A percentile compares a stretch with the other conserved stretches of the same genome.
phyloP scores from a whole-genome alignment of 768 basidiomycete species.

The Serendipita sp. region DNA sequence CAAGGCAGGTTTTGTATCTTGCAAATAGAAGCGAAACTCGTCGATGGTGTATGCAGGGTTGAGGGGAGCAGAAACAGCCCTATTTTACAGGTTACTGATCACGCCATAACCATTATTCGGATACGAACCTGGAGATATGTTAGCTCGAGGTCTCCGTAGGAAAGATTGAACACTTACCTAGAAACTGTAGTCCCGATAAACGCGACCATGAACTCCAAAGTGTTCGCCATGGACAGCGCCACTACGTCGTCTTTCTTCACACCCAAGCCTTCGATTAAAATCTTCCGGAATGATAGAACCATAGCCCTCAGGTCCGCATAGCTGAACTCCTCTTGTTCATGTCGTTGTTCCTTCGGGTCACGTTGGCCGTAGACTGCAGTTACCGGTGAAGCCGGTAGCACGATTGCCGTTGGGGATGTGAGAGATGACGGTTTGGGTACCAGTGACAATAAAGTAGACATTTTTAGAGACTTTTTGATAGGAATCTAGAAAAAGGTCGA shows the following conservation, averaged over 20 bases:
- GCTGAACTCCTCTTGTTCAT: slow-evolving; percentile 1
- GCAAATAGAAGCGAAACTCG: slow-evolving; percentile 16
- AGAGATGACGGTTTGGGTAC: not conserved
- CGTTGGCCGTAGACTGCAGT: not conserved
- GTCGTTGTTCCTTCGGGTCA: not conserved
- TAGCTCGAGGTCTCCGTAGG: not conserved
- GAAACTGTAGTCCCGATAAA: slow-evolving; percentile 15
- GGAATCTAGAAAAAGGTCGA: not conserved
- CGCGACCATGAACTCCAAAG: slow-evolving; percentile 15
- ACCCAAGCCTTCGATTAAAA: slow-evolving; percentile 11
- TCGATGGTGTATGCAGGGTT: slow-evolving; percentile 14
- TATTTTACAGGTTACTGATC: not conserved
- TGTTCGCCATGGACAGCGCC: slow-evolving; percentile 12
- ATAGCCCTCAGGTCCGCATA: slow-evolving; percentile 11
- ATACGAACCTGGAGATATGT: not conserved
- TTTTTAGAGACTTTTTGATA: not conserved
- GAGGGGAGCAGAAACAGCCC: slow-evolving; percentile 15
- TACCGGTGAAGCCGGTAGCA: not conserved
- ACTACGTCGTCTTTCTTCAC: slow-evolving; percentile 14
- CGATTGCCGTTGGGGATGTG: slow-evolving; percentile 1
- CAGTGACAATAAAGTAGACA: not conserved
- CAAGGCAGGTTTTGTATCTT: slow-evolving; percentile 15
- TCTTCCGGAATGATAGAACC: slow-evolving; percentile 11
- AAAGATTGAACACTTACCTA: slow-evolving; percentile 8
- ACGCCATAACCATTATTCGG: not conserved